A percentile compares a stretch with the other conserved stretches of the same genome.
phyloP scores from a whole-genome alignment of 2,329 filamentous ascomycete genomes.

The Fusarium sacchari region DNA sequence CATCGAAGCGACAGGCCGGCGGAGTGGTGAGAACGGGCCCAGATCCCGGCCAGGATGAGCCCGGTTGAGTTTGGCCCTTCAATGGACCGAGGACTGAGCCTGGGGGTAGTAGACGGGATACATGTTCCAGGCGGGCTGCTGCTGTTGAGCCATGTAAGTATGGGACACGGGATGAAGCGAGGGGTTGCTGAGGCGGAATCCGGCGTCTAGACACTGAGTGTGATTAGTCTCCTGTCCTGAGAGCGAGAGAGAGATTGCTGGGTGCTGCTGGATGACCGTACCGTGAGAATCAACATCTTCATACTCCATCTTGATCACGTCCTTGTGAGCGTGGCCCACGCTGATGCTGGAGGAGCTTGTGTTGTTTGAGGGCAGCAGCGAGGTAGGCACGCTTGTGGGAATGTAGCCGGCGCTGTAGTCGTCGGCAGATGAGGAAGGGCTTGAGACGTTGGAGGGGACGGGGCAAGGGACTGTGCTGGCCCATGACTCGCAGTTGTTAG shows the following conservation, averaged over 20 bases:
- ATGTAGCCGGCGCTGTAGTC: constrained; percentile 60
- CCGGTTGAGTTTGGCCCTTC: constrained; percentile 40
- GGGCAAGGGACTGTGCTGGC: constrained; percentile 55
- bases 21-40: constrained; percentile 46
- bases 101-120: constrained; percentile 50
- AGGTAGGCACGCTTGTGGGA: constrained; percentile 59
- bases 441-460: constrained; percentile 61
- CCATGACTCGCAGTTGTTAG: constrained; percentile 60
- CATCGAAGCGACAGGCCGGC: constrained; percentile 48
- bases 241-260: background rate
- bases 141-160: constrained; percentile 44
- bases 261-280: constrained; percentile 30
- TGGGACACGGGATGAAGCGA: constrained; percentile 35
- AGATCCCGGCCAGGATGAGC: constrained; percentile 46
- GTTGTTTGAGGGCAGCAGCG: constrained; percentile 52
- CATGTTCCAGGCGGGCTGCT: constrained; percentile 47
- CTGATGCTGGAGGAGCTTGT: constrained; percentile 44
- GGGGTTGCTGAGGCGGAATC: constrained; percentile 47
- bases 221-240: constrained; percentile 42
- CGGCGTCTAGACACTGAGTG: constrained; percentile 45
- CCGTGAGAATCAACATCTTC: constrained; percentile 50
- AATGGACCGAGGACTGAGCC: constrained; percentile 48
- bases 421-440: constrained; percentile 62
- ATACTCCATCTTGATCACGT: constrained; percentile 54
- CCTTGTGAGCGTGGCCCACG: constrained; percentile 50